Conservation (phyloP, 2,329 filamentous ascomycete species). For the Hypoxylon sp. region DNA sequence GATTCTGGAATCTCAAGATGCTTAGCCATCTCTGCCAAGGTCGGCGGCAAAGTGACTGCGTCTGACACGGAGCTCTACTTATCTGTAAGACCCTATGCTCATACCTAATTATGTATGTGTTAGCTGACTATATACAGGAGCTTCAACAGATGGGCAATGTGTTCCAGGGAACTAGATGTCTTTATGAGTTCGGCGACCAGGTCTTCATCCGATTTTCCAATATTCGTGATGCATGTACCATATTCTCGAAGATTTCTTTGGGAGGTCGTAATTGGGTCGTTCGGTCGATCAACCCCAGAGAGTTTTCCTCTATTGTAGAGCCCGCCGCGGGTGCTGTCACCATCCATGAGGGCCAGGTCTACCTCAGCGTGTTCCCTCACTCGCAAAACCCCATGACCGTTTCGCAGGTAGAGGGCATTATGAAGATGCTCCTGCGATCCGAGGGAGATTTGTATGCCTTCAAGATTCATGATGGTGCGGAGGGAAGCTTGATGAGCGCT, state of each 20-base stretch:
- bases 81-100: conserved; percentile 57
- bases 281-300: conserved; percentile 61
- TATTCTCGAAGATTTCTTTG: conserved; percentile 63
- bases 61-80: conserved; percentile 63
- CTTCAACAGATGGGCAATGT: conserved; percentile 56
- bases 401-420: conserved; percentile 56
- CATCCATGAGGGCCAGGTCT: conserved; percentile 70
- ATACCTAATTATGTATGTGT: not conserved
- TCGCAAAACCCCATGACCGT: conserved; percentile 41
- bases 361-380: conserved; percentile 62
- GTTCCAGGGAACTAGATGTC: conserved; percentile 58
- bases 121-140: conserved; percentile 56
- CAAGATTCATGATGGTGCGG: conserved; percentile 59
- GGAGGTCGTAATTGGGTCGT: conserved; percentile 64
- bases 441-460: conserved; percentile 70
- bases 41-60: conserved; percentile 50
- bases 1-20: conserved; percentile 64
- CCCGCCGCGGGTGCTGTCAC: conserved; percentile 54
- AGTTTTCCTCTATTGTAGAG: conserved; percentile 59
- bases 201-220: conserved; percentile 72
- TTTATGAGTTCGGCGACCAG: conserved; percentile 58
- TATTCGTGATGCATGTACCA: conserved; percentile 70
- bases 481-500: conserved; percentile 63
- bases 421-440: conserved; percentile 60
- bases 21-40: conserved; percentile 59